These are phyloP conservation scores for Pichia kudriavzevii DNA, from an alignment of 1,139 yeast species.

Conservation along the genomic window DNA sequence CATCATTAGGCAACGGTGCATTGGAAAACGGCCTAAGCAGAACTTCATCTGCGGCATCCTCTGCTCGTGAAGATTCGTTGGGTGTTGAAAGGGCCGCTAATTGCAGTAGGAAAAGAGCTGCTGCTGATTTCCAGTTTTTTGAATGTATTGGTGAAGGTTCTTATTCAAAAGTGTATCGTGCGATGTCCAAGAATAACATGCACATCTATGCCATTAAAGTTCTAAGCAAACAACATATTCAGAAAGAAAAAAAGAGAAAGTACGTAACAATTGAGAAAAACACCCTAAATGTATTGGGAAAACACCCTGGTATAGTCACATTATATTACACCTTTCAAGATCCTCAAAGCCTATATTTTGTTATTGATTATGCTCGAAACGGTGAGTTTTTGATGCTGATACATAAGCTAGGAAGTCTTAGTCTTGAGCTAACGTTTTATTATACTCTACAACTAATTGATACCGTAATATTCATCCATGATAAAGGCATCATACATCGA, in stretches of 20 bases:
- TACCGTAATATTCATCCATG: constrained; percentile 63
- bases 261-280: constrained; percentile 95
- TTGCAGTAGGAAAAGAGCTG: constrained; percentile 50
- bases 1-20: too few relatives aligned
- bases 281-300: constrained; percentile 77
- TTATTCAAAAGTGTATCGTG: constrained; percentile 87
- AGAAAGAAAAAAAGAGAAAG: constrained; percentile 89
- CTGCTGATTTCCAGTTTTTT: constrained; percentile 81
- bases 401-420: constrained; percentile 69
- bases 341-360: constrained; percentile 79
- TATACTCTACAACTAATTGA: constrained; percentile 58
- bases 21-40: too few relatives aligned
- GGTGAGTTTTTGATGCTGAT: constrained; percentile 83
- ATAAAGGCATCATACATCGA: constrained; percentile 70
- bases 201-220: constrained; percentile 85
- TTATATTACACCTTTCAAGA: constrained; percentile 93
- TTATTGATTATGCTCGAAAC: constrained; percentile 84
- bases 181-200: constrained; percentile 66
- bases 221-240: constrained; percentile 86
- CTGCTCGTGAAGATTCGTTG: too few relatives aligned
- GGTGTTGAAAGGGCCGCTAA: too few relatives aligned
- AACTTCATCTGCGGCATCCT: too few relatives aligned
- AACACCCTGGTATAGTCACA: constrained; percentile 82
- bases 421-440: constrained; percentile 70
- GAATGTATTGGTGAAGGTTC: constrained; percentile 92